Base-by-base conservation (phyloP, 2,329 filamentous ascomycete genomes). In the Leptographium galeiforme region DNA sequence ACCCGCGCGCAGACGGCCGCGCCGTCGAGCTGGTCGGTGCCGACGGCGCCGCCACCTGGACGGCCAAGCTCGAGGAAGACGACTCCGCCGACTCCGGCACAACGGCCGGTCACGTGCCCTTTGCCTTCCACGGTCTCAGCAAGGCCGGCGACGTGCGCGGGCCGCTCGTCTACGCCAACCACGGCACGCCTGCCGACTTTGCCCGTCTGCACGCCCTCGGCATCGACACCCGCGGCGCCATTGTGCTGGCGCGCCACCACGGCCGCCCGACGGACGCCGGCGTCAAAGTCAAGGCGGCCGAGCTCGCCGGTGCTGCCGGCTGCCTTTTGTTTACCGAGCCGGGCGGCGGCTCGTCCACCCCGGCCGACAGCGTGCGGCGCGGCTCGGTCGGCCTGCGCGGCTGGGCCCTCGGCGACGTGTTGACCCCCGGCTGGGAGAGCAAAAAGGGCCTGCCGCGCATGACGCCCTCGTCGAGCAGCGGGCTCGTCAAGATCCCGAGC, bases 271-370 rank as follows among this genome's bases (percentile, higher is more conserved):
- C 71, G 2, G 86, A 94, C 63, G 73, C 78, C 7, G 86, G 81
- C 2, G 70, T 94, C 61, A 96, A 97, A 67, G 79, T 98, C 62
- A 95, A 91, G 69, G 87, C 87, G 11, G 93, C 93, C 1, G 87
- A 96, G 67, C 66, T 88, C 61, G 87, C 86, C 14, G 93, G 93
- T 2, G 93, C 89, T 58, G 81, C 77, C 2, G 93, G 91, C 14
- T 94, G 89, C 62, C 79, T 98, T 53, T 87, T 95, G 55, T 98
- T 96, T 71, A 95, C 85, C 51, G 93, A 97, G 64, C 91, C 91
- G 0, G 76, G 77, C 0, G 73, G 85, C 30, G 90, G 89, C 39
- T 80, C 82, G 30, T 94, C 77, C 67, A 85, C 91, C 79, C 88
- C 90, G 0, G 76, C 77, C 1, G 88, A 93, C 62, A 86, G 83